A percentile compares a stretch with the other conserved stretches of the same genome.
These are phyloP conservation scores for Leccinum incarnatum DNA, from an alignment of 768 basidiomycete species.

Conservation along the genomic window DNA sequence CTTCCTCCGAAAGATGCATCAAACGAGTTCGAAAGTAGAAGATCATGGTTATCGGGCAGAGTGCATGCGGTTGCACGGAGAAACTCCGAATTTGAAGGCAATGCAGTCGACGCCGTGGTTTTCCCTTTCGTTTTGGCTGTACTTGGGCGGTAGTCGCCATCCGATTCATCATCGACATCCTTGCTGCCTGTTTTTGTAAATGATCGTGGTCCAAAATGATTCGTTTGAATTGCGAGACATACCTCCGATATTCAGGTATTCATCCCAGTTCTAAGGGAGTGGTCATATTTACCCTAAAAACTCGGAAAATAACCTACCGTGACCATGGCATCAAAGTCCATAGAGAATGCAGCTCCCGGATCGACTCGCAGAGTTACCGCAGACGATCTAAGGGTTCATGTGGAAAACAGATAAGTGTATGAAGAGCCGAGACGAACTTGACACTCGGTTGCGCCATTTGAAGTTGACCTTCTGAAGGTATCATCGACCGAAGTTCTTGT, in stretches of 20 bases:
- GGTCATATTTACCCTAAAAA: background rate
- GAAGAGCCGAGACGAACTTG: slow-evolving; percentile 43
- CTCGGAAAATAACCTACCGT: slow-evolving; percentile 40
- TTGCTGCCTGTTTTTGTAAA: slow-evolving; percentile 6
- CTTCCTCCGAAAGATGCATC: slow-evolving; percentile 54
- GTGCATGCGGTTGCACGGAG: slow-evolving; percentile 56
- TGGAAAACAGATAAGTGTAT: background rate
- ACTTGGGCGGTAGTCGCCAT: slow-evolving; percentile 52
- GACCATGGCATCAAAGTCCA: slow-evolving; percentile 67
- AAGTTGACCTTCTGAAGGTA: slow-evolving; percentile 49
- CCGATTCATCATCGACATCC: slow-evolving; percentile 34
- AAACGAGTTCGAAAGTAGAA: slow-evolving; percentile 63
- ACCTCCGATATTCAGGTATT: slow-evolving; percentile 52
- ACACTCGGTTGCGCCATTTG: slow-evolving; percentile 70
- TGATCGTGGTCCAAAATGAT: background rate
- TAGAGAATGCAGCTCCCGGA: slow-evolving; percentile 43
- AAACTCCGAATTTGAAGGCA: slow-evolving; percentile 38
- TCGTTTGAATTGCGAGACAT: slow-evolving; percentile 10
- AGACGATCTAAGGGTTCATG: slow-evolving; percentile 39
- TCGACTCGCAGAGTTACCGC: slow-evolving; percentile 54
- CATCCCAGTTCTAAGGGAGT: slow-evolving; percentile 56
- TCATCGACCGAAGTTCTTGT: slow-evolving; percentile 53
- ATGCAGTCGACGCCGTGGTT: slow-evolving; percentile 22
- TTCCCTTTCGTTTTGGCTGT: slow-evolving; percentile 19
- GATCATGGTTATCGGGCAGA: slow-evolving; percentile 68